Evolutionary conservation across 306 rosid genomes (phyloP), one percentile per base, ranked within the genome.

Genomic region (Lablab purpureus): DNA sequence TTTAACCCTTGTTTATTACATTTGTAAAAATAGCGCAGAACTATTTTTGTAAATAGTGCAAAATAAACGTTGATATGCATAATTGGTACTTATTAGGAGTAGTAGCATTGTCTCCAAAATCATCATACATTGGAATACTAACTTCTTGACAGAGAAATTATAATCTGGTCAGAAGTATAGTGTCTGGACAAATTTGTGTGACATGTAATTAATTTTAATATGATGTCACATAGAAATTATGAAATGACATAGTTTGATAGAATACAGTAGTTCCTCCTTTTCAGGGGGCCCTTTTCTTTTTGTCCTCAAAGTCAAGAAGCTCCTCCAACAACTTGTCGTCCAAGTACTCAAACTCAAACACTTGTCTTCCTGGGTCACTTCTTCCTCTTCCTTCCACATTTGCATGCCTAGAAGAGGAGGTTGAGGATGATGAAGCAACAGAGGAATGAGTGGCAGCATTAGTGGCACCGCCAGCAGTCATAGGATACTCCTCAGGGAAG

Each of bases 311-410:
- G 11, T 83, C 97, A 59, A 94, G 97, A 87, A 94, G 96, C 23
- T 94, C 98, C 80, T 94, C 98, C 52, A 94, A 50, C 77, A 94
- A 55, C 76, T 83, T 89, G 37, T 94, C 92, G 58, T 94, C 98
- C 36, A 84, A 84, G 78, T 60, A 94, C 87, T 94, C 97, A 10
- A 90, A 82, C 76, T 90, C 98, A 67, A 92, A 70, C 36, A 94
- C 97, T 81, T 93, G 88, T 67, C 69, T 81, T 41, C 78, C 85
- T 14, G 84, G 84, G 1, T 54, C 80, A 50, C 30, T 67, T 40
- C 79, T 41, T 12, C 36, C 77, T 4, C 73, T 73, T 8, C 46
- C 54, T 47, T 71, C 77, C 11, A 41, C 81, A 76, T 65, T 76
- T 37, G 74, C 67, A 28, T 46, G 41, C 75, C 70, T 81, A 32